A percentile compares a stretch with the other conserved stretches of the same genome.
These are phyloP conservation scores for Chlamydomonas sphaeroides DNA, from an alignment of 139 green algal species.

Conservation along the genomic window DNA sequence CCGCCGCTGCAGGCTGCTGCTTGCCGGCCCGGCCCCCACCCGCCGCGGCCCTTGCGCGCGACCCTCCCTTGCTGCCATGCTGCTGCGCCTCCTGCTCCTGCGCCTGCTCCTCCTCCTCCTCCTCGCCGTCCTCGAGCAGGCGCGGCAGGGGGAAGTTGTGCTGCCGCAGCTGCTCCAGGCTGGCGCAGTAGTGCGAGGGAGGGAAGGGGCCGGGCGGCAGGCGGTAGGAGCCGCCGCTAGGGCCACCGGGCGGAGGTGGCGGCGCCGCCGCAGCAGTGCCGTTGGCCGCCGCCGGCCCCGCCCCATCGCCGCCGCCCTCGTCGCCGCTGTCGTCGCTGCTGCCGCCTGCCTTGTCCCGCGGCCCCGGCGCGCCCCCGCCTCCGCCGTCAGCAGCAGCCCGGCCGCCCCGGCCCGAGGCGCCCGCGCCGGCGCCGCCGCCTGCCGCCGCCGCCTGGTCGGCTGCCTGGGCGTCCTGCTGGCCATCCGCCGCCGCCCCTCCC, in stretches of 20 bases:
- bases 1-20: background rate
- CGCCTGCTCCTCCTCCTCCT: background rate
- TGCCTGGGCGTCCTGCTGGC: background rate
- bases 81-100: background rate
- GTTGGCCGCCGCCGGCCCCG: background rate
- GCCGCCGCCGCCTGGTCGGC: background rate
- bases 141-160: conserved; percentile 67
- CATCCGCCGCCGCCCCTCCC: background rate
- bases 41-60: too few relatives aligned
- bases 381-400: too few relatives aligned
- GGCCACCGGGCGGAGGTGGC: background rate
- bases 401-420: too few relatives aligned
- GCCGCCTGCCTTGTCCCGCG: background rate
- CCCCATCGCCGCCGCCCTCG: too few relatives aligned
- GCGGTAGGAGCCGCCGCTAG: too few relatives aligned
- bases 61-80: background rate
- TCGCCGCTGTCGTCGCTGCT: background rate
- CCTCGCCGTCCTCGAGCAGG: conserved; percentile 3
- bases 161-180: conserved; percentile 54
- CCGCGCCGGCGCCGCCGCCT: background rate
- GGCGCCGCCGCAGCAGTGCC: background rate
- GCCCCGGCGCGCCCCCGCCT: background rate
- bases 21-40: background rate
- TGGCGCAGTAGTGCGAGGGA: conserved; percentile 65
- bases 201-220: conserved; percentile 59